These are phyloP conservation scores for Aschersonia sp. DNA, from an alignment of 2,329 filamentous ascomycete species.

Conservation along the genomic window DNA sequence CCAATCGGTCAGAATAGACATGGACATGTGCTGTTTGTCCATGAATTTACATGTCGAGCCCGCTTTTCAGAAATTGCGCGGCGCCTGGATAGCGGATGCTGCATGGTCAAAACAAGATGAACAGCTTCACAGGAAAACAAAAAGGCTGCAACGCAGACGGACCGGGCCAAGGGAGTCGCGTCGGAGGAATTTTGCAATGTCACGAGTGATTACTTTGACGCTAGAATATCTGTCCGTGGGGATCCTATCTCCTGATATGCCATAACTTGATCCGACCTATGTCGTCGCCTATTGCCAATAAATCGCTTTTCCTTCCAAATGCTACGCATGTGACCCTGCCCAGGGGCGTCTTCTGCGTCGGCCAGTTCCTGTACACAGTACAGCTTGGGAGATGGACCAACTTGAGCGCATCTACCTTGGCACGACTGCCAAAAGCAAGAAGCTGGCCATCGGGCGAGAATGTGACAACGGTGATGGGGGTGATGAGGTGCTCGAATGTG, in stretches of 20 bases:
- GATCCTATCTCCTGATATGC: conserved; percentile 57
- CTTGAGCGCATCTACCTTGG: conserved; percentile 78
- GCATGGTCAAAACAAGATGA: too few relatives aligned
- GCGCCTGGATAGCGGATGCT: too few relatives aligned
- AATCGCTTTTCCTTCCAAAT: conserved; percentile 48
- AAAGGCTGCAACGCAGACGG: too few relatives aligned
- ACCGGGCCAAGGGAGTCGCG: too few relatives aligned
- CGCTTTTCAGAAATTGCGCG: too few relatives aligned
- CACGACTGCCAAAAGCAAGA: conserved; percentile 69
- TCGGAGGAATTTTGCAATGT: too few relatives aligned
- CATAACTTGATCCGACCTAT: conserved; percentile 76
- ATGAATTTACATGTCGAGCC: too few relatives aligned
- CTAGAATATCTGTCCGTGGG: neutral
- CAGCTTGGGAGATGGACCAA: conserved; percentile 83
- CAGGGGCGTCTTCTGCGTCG: conserved; percentile 75
- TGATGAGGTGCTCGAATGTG: conserved; percentile 74
- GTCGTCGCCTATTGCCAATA: conserved; percentile 81
- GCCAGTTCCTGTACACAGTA: conserved; percentile 95
- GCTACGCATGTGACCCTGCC: conserved; percentile 68
- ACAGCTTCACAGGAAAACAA: too few relatives aligned
- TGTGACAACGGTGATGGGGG: conserved; percentile 60
- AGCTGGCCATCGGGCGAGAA: conserved; percentile 88
- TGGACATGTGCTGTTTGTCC: too few relatives aligned
- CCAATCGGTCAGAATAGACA: too few relatives aligned
- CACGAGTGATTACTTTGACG: too few relatives aligned